phyloP scores from a whole-genome alignment of 2,329 filamentous ascomycete genomes.

The Sarocladiaceae sp. region DNA sequence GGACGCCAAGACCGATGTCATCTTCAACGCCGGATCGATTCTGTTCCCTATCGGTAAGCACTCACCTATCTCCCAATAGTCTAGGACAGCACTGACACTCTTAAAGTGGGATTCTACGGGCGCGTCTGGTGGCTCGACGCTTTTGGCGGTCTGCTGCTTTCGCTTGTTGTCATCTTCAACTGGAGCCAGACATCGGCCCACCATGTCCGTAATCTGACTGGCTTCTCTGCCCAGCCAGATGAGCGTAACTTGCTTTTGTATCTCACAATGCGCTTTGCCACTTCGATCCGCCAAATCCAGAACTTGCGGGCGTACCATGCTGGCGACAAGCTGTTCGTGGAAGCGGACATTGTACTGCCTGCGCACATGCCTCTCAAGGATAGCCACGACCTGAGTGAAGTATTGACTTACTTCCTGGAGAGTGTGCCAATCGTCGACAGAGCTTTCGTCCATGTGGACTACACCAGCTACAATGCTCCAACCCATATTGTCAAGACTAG shows the following conservation, averaged over 20 bases:
- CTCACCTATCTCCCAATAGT: conserved; percentile 9
- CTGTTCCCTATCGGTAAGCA: conserved; percentile 68
- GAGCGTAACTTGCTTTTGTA: conserved; percentile 84
- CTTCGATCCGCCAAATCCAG: conserved; percentile 80
- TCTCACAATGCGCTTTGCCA: conserved; percentile 89
- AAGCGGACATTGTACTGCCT: conserved; percentile 79
- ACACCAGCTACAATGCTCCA: conserved; percentile 57
- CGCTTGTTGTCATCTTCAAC: conserved; percentile 72
- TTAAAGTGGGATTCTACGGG: conserved; percentile 66
- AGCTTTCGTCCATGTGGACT: conserved; percentile 66
- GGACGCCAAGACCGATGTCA: conserved; percentile 66
- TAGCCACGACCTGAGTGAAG: conserved; percentile 74
- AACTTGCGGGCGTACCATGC: conserved; percentile 81
- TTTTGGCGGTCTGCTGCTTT: conserved; percentile 73
- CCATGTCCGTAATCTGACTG: conserved; percentile 77
- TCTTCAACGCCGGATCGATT: conserved; percentile 89
- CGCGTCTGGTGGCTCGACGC: conserved; percentile 81
- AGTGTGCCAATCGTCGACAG: conserved; percentile 75
- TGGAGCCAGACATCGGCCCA: conserved; percentile 71
- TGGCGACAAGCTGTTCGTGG: conserved; percentile 78
- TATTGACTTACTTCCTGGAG: conserved; percentile 78
- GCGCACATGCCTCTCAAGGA: conserved; percentile 71
- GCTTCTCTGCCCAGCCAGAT: conserved; percentile 73
- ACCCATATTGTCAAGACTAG: conserved; percentile 49
- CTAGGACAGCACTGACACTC: neutral